Conservation (phyloP, 2,329 filamentous ascomycete species). For the Apiospora marii region DNA sequence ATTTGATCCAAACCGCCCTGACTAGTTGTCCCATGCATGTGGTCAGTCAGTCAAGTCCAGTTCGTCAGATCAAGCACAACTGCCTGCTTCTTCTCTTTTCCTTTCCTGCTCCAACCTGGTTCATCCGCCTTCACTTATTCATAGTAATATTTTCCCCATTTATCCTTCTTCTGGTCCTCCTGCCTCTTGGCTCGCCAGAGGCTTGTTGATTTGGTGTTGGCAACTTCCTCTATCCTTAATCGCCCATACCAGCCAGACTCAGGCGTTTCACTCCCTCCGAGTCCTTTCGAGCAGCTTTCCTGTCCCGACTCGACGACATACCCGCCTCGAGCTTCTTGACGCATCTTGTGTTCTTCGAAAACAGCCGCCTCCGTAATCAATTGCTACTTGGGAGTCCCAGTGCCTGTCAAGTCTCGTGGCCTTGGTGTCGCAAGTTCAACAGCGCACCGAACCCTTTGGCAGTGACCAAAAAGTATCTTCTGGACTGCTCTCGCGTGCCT, state of each 20-base stretch:
- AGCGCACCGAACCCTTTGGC: not conserved
- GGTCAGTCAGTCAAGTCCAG: slow-evolving; percentile 7
- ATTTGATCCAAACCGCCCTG: not conserved
- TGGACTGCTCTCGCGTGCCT: not conserved
- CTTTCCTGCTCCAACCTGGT: not conserved
- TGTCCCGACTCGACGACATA: not conserved
- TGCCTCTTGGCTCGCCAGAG: not conserved
- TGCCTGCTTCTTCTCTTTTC: not conserved
- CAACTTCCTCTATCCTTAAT: not conserved
- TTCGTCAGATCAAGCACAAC: not conserved
- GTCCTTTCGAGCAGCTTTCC: not conserved
- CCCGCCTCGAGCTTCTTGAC: not conserved
- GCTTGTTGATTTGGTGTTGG: not conserved
- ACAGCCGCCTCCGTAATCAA: no score
- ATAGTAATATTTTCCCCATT: not conserved
- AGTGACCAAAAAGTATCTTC: not conserved
- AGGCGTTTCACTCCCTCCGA: slow-evolving; percentile 18
- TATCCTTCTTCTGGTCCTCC: not conserved
- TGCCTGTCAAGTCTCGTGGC: not conserved
- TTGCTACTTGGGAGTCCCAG: not conserved
- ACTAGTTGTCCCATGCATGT: slow-evolving; percentile 10
- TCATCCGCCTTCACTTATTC: not conserved
- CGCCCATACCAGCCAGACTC: not conserved
- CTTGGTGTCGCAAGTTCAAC: not conserved
- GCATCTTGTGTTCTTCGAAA: not conserved